Evolutionary conservation across 2,329 filamentous ascomycete genomes (phyloP), one percentile per base, ranked within the genome.

Genomic region (Cryphonectria parasitica): DNA sequence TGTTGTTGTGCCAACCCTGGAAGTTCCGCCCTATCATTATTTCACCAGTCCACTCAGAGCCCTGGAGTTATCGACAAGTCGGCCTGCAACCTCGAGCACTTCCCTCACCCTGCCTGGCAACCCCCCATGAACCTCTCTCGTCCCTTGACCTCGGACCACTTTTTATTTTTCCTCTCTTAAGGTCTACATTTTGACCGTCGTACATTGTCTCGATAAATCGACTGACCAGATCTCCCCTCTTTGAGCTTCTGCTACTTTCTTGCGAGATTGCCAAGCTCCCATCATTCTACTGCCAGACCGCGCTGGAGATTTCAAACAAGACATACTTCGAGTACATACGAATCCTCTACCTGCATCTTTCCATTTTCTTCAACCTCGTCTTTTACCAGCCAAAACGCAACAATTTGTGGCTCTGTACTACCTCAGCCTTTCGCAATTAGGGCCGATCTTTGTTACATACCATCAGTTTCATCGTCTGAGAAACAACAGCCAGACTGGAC

Each of bases 1-100:
- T 49, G 56, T 68, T 64, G 61, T 61, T 61, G 63, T 58, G 60
- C 54, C 39, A 43, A 71, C 39, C 63, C 15, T 22, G n/a, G 22
- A 69, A 62, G 77, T 77, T 64, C 6, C 66, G 39, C n/a, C 3
- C 64, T 75, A 78, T 68, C 77, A 69, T 43, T 6, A 6, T 2
- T 62, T 71, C 74, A 76, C 74, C 65, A 63, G 49, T 58, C 39
- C 63, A 69, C 66, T 72, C 75, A 67, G 54, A 36, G 17, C n/a
- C 45, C 68, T 43, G 56, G 72, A 66, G 71, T 62, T 34, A 19
- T 49, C 22, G 19, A 49, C 22, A 49, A 49, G 45, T 11, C 22
- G 45, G 15, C 52, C 25, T 5, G 54, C 31, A 28, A 62, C 56
- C 36, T 62, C n/a, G 19, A 39, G 6, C 45, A 39, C 41, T 5